Evolutionary conservation across 306 rosid species (phyloP), one percentile per base, ranked within the genome.

Genomic region (Vachellia pachyceras): DNA sequence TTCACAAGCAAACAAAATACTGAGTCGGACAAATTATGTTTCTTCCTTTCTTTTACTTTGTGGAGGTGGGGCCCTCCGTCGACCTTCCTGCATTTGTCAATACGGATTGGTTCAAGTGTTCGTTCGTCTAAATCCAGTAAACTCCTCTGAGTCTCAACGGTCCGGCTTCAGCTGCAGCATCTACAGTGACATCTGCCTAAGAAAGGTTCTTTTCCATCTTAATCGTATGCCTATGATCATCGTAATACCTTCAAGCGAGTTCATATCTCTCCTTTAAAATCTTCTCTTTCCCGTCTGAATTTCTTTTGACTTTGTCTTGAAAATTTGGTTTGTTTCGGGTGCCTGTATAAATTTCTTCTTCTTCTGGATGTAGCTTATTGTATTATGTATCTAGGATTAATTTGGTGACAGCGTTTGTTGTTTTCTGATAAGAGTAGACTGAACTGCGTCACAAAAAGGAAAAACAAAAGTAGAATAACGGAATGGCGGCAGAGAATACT

Each of bases 131-230:
- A 9, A n/a, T 0, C 63, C 63, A 0, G 33, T 55, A 6, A 20
- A 29, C 63, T 58, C 65, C 65, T 58, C 35, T 4, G 17, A 11
- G 73, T 68, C 18, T 41, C 81, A 41, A 40, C 23, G 37, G 71
- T 58, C 73, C 77, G 39, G 25, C 74, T 55, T 39, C 66, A 44
- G 29, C 82, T 71, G 20, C 73, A 40, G 39, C 69, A 72, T 85
- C 83, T 69, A 14, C 49, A 29, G 23, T 37, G 77, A 33, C 79
- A 76, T 68, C 80, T 39, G 82, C 20, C 52, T 65, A 12, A 25
- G 6, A 52, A 75, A 79, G 84, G 86, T 79, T 85, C n/a, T 55
- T 55, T 55, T 0, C 9, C 63, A 15, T 65, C 18, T 33, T 69
- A 11, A 46, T n/a, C 36, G 1, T 54, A 66, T 46, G 10, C 23